Evolutionary conservation across 306 rosid species (phyloP).

Genomic region (Gleditsia sinensis): DNA sequence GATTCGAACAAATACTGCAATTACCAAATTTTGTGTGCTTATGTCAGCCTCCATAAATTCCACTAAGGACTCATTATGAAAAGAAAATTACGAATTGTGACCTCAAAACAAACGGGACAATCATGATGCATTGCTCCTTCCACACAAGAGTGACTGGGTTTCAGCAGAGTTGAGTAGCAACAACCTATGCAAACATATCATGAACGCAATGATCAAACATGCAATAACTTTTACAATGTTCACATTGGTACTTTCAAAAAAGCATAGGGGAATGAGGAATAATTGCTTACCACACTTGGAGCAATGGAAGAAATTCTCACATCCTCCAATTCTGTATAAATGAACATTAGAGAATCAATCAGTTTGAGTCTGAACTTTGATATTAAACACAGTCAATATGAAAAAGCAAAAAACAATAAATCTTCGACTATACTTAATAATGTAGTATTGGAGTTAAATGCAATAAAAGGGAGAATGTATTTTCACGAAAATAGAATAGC

Average conservation of each 20-base stretch:
- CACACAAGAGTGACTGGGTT: slow-evolving; percentile 79
- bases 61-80: neutral
- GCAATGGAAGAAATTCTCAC: slow-evolving; percentile 75
- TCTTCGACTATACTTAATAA: no score
- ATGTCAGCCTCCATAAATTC: slow-evolving; percentile 23
- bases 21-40: slow-evolving; percentile 12
- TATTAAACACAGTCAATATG: neutral
- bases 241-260: neutral
- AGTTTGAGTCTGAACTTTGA: slow-evolving; percentile 22
- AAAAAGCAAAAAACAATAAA: neutral
- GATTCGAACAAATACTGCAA: slow-evolving; percentile 82
- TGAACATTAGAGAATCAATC: slow-evolving; percentile 10
- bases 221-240: neutral
- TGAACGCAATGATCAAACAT: neutral
- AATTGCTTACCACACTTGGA: slow-evolving; percentile 69
- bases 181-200: slow-evolving; percentile 55
- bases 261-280: neutral
- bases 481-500: slow-evolving; percentile 6
- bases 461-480: neutral
- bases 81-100: slow-evolving; percentile 26
- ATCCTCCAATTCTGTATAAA: slow-evolving; percentile 69
- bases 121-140: slow-evolving; percentile 98
- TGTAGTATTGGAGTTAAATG: neutral
- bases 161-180: slow-evolving; percentile 61
- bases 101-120: slow-evolving; percentile 94